A percentile compares a stretch with the other conserved stretches of the same genome.
These are phyloP conservation scores for Neurospora terricola DNA, from an alignment of 495 filamentous ascomycete species.

Conservation along the genomic window DNA sequence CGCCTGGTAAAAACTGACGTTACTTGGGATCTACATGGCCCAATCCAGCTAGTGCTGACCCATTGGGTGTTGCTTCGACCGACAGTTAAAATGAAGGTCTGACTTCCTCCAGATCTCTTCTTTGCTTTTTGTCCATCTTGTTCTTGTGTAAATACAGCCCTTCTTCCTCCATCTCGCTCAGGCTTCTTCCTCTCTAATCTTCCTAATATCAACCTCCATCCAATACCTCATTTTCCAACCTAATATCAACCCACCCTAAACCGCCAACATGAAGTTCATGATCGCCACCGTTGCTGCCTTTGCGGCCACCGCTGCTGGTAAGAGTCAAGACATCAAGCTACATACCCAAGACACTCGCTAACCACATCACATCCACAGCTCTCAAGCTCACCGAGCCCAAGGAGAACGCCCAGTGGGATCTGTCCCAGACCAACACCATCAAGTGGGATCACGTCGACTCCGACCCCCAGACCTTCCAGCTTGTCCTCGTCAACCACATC, in stretches of 20 bases:
- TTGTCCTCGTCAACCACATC: slow-evolving; percentile 12
- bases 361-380: not conserved
- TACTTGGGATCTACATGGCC: not conserved
- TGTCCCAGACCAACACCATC: slow-evolving; percentile 12
- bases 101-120: not conserved
- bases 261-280: slow-evolving; percentile 9
- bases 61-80: not conserved
- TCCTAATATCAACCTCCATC: not conserved
- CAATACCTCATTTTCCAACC: not conserved
- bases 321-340: not conserved
- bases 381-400: slow-evolving; percentile 2
- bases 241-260: not conserved
- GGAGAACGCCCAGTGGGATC: slow-evolving; percentile 6
- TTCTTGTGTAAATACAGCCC: not conserved
- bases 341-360: not conserved
- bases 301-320: slow-evolving; percentile 8
- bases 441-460: slow-evolving; percentile 9
- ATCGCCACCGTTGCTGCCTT: slow-evolving; percentile 5
- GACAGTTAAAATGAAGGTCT: not conserved
- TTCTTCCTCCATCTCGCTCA: not conserved
- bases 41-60: not conserved
- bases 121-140: not conserved
- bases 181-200: not conserved
- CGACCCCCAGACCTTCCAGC: slow-evolving; percentile 10
- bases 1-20: not conserved